Evolutionary conservation across 2,329 filamentous ascomycete species (phyloP).

Genomic region (Mollisia scopiformis): DNA sequence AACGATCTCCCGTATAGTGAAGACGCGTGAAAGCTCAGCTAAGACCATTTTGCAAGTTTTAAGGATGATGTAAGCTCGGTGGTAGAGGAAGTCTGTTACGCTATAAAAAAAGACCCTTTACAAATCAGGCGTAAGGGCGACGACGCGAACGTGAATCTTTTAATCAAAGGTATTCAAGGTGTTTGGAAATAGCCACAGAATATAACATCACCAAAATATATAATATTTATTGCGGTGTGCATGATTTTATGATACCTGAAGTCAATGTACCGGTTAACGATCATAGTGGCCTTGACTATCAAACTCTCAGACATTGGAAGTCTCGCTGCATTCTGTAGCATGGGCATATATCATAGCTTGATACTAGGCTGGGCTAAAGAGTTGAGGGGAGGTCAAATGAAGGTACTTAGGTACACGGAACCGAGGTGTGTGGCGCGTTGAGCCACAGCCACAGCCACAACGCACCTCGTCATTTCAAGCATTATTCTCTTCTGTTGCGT

Average conservation of each 20-base stretch:
- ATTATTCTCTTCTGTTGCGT: too few species aligned
- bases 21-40: neutral
- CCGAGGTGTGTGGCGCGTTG: too few species aligned
- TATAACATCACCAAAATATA: neutral
- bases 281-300: too few species aligned
- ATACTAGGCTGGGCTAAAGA: too few species aligned
- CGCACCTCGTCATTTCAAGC: too few species aligned
- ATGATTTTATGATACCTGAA: constrained; percentile 25
- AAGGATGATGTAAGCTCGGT: neutral
- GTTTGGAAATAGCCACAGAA: neutral
- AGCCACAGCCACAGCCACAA: too few species aligned
- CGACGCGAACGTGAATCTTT: neutral
- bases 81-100: neutral
- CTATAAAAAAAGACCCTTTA: neutral
- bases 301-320: too few species aligned
- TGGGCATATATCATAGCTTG: too few species aligned
- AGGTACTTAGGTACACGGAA: too few species aligned
- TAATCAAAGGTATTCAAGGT: neutral
- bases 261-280: constrained; percentile 35
- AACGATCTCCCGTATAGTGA: neutral
- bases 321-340: too few species aligned
- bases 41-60: neutral
- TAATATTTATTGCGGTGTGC: constrained; percentile 18
- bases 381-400: too few species aligned
- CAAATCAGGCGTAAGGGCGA: neutral